Evolutionary conservation across 805 yeast species (phyloP), one percentile per base, ranked within the genome.

Genomic region (Nakazawaea pomicola): DNA sequence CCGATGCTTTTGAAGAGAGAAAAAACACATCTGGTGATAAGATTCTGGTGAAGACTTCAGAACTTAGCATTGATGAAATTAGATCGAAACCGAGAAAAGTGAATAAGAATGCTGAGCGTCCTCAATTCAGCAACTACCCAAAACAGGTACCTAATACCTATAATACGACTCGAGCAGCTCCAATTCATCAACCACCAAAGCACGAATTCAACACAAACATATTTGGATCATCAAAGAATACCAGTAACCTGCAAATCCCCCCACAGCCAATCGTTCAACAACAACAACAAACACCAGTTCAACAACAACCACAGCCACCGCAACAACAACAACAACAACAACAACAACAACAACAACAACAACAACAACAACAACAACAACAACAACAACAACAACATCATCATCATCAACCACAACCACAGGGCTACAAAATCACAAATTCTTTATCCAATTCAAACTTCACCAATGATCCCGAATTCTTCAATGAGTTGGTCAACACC

Each of bases 401-500:
- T n/a, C n/a, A n/a, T n/a, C n/a, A n/a, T n/a, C n/a, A n/a, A n/a
- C n/a, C n/a, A n/a, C n/a, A n/a, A n/a, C n/a, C n/a, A n/a, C 19
- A 5, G 19, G 10, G 29, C n/a, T 27, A 10, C 14, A 27, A n/a
- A 12, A 10, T 27, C 6, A 27, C 10, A 10, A n/a, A 8, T 27
- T 27, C 36, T 9, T 33, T 33, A 19, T 18, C 20, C 6, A 33
- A 33, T 21, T 21, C 29, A 20, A 9, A 11, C 14, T 37, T 37
- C 25, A 12, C 6, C 5, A 30, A 7, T 25, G 36, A 33, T 19
- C 33, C 38, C 7, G 42, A 39, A 11, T 39, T 39, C 20, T 33
- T 39, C 20, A 23, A 39, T 25, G 38, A 33, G 10, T 39, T 39
- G 12, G 36, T 39, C 8, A 27, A 32, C 12, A 21, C 18, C 10